These are phyloP conservation scores for Zymoseptoria crescenta DNA, from an alignment of 2,329 filamentous ascomycete species.

Conservation along the genomic window DNA sequence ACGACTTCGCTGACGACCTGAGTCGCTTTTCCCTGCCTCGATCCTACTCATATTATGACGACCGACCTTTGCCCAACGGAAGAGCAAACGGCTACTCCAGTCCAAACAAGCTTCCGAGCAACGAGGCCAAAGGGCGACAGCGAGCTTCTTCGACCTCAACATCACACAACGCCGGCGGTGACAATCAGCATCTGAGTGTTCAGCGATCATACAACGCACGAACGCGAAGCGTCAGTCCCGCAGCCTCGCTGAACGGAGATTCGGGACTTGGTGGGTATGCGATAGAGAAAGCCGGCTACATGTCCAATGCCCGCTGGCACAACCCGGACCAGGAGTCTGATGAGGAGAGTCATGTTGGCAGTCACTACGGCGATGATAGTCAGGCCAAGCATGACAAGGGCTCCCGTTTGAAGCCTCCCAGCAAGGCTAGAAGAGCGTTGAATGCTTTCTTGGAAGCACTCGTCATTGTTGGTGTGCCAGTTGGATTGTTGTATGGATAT, in stretches of 20 bases:
- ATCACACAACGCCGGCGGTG: constrained; percentile 17
- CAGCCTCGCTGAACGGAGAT: constrained; percentile 12
- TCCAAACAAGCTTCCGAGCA: constrained; percentile 12
- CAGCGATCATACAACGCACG: constrained; percentile 26
- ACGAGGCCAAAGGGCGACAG: constrained; percentile 22
- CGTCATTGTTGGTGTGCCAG: constrained; percentile 12
- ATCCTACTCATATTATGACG: not conserved
- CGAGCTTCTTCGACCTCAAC: constrained; percentile 29
- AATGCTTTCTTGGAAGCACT: constrained; percentile 13
- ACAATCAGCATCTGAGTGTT: constrained; percentile 21
- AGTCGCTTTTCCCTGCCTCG: constrained; percentile 4
- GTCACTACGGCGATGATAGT: constrained; percentile 8
- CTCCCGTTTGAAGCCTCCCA: constrained; percentile 9
- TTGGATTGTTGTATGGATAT: constrained; percentile 13
- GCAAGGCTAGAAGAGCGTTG: constrained; percentile 13
- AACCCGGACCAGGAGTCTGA: constrained; percentile 25
- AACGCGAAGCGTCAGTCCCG: constrained; percentile 34
- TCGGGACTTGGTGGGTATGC: constrained; percentile 24
- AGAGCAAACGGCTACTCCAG: constrained; percentile 20
- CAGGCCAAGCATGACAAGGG: constrained; percentile 14
- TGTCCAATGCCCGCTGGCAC: constrained; percentile 26
- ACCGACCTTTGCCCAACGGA: constrained; percentile 7
- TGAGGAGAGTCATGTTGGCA: constrained; percentile 18
- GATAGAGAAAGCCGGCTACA: constrained; percentile 38
- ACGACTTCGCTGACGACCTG: constrained; percentile 3